These are phyloP conservation scores for Eucalyptus sp. DNA, from an alignment of 345 rosid genomes.

Conservation along the genomic window DNA sequence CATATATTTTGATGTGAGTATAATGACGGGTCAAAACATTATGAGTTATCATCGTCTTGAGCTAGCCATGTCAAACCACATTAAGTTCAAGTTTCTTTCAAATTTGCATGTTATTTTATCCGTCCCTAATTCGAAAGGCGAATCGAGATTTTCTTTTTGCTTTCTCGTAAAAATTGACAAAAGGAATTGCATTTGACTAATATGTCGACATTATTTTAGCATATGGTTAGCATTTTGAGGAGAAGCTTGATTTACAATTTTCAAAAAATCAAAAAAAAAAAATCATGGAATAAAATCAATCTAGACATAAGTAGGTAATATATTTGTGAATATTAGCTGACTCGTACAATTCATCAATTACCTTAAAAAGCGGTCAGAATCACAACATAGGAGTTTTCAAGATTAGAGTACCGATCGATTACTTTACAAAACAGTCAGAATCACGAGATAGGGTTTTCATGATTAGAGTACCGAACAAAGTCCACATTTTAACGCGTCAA, in stretches of 20 bases:
- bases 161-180: neutral
- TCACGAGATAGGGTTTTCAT: no score
- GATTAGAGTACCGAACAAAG: neutral
- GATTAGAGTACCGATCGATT: no score
- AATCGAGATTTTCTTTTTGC: accelerated
- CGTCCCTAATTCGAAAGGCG: accelerated
- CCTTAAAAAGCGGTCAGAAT: neutral
- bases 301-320: neutral
- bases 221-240: neutral
- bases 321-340: neutral
- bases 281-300: neutral
- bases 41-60: accelerated
- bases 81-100: neutral
- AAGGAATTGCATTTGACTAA: neutral
- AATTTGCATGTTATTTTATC: accelerated
- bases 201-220: accelerated
- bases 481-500: neutral
- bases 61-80: accelerated
- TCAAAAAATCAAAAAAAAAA: neutral
- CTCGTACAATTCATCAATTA: neutral
- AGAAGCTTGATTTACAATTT: neutral
- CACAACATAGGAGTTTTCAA: no score
- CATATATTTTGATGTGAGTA: neutral
- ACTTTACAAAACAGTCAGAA: no score
- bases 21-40: accelerated